phyloP scores from a whole-genome alignment of 2,329 filamentous ascomycete species.

The Fusarium solani-melongenae region DNA sequence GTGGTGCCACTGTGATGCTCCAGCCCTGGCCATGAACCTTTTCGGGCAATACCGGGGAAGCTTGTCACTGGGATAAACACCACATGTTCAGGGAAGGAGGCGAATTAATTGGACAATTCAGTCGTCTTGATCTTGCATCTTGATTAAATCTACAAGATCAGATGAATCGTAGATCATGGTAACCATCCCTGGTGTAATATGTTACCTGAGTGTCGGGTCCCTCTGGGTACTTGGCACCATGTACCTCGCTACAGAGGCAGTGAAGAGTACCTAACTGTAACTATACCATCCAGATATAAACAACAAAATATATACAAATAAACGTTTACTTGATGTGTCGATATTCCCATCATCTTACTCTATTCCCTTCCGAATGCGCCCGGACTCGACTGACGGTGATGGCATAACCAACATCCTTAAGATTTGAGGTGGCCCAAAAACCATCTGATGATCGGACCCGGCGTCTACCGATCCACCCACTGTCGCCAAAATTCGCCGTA shows the following conservation, averaged over 20 bases:
- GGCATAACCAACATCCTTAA: not conserved
- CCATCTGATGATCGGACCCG: slow-evolving; percentile 28
- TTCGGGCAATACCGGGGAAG: slow-evolving; percentile 32
- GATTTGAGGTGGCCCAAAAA: not conserved
- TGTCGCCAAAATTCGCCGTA: slow-evolving; percentile 3
- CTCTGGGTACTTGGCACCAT: not conserved
- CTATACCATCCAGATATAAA: not conserved
- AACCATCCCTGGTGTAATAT: not conserved
- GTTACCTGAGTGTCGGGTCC: not conserved
- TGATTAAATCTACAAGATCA: not conserved
- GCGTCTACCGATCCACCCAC: slow-evolving; percentile 23
- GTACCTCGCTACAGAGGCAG: not conserved
- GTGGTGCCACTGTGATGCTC: slow-evolving; percentile 37
- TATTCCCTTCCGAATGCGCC: not conserved
- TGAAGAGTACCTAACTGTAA: not conserved
- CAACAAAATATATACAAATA: not conserved
- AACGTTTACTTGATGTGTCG: not conserved
- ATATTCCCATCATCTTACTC: not conserved
- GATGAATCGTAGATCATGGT: not conserved
- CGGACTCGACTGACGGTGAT: not conserved
- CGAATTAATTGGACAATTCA: not conserved
- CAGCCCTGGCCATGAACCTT: slow-evolving; percentile 25
- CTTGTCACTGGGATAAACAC: not conserved
- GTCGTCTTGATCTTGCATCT: not conserved
- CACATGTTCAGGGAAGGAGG: not conserved